Percentiles rank a stretch among this genome's conserved stretches.
Evolutionary conservation across 1,284 basidiomycete species (phyloP).

Genomic region (Trichosporon inkin): DNA sequence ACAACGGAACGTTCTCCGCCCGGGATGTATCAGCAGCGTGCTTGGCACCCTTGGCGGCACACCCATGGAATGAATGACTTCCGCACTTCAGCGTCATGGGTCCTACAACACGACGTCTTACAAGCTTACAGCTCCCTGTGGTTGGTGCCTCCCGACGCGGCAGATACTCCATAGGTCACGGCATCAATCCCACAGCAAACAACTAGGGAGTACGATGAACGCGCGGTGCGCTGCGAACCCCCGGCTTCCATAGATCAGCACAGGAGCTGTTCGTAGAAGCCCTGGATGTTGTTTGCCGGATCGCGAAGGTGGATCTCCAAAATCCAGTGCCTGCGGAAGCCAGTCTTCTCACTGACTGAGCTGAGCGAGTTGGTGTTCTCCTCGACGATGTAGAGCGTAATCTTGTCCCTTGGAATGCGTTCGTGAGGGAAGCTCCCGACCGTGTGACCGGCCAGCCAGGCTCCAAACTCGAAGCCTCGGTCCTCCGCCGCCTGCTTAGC

Average conservation of each 20-base stretch:
- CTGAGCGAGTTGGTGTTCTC: conserved; percentile 13
- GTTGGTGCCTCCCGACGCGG: too few species aligned
- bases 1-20: too few species aligned
- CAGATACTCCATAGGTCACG: too few species aligned
- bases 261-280: conserved; percentile 23
- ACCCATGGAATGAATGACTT: too few species aligned
- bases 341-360: conserved; percentile 11
- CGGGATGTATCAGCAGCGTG: too few species aligned
- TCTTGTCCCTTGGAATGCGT: conserved; percentile 24
- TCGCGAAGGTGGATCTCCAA: conserved; percentile 22
- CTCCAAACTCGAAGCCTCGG: conserved; percentile 18
- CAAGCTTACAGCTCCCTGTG: too few species aligned
- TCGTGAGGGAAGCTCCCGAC: conserved; percentile 23
- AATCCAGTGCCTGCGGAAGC: conserved; percentile 20
- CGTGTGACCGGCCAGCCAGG: conserved; percentile 17
- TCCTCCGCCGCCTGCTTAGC: neutral
- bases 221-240: neutral
- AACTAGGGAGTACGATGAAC: neutral
- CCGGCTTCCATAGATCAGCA: neutral
- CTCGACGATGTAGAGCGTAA: conserved; percentile 20
- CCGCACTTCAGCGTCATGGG: too few species aligned
- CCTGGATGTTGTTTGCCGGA: conserved; percentile 13
- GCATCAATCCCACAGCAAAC: too few species aligned
- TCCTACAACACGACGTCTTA: too few species aligned
- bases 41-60: too few species aligned